Percentiles rank a stretch among this genome's conserved stretches.
These are phyloP conservation scores for Aspergillus calidoustus DNA, from an alignment of 2,329 filamentous ascomycete genomes.

Conservation along the genomic window DNA sequence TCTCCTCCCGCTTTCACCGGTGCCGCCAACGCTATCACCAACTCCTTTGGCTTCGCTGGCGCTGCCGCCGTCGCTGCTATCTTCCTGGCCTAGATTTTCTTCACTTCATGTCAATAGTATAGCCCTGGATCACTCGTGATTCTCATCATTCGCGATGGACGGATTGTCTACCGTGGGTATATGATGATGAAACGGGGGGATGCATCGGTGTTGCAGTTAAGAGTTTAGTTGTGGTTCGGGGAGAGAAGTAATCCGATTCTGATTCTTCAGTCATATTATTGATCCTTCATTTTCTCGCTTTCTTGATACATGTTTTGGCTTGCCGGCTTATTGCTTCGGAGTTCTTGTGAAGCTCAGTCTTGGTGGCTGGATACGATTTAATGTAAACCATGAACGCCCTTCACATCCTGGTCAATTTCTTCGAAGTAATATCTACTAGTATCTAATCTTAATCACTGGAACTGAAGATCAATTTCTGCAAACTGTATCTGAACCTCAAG, in stretches of 20 bases:
- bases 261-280: slow-evolving; percentile 25
- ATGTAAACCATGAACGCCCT: slow-evolving; percentile 34
- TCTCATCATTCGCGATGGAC: slow-evolving; percentile 9
- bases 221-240: slow-evolving; percentile 29
- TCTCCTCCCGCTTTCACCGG: slow-evolving; percentile 33
- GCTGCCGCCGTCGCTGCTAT: slow-evolving; percentile 36
- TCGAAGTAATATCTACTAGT: slow-evolving; percentile 19
- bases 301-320: slow-evolving; percentile 21
- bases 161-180: slow-evolving; percentile 9
- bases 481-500: neutral
- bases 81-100: slow-evolving; percentile 40
- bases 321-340: slow-evolving; percentile 28
- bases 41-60: slow-evolving; percentile 38
- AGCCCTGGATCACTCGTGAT: slow-evolving; percentile 30
- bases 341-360: slow-evolving; percentile 28
- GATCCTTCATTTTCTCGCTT: slow-evolving; percentile 15
- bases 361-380: slow-evolving; percentile 33
- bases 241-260: slow-evolving; percentile 30
- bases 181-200: slow-evolving; percentile 10
- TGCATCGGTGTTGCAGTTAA: neutral
- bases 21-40: slow-evolving; percentile 34
- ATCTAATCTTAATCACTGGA: slow-evolving; percentile 7
- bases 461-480: neutral
- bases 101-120: slow-evolving; percentile 34
- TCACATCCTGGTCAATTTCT: slow-evolving; percentile 19